Evolutionary conservation across 768 basidiomycete species (phyloP).

Genomic region (Hericium erinaceus): DNA sequence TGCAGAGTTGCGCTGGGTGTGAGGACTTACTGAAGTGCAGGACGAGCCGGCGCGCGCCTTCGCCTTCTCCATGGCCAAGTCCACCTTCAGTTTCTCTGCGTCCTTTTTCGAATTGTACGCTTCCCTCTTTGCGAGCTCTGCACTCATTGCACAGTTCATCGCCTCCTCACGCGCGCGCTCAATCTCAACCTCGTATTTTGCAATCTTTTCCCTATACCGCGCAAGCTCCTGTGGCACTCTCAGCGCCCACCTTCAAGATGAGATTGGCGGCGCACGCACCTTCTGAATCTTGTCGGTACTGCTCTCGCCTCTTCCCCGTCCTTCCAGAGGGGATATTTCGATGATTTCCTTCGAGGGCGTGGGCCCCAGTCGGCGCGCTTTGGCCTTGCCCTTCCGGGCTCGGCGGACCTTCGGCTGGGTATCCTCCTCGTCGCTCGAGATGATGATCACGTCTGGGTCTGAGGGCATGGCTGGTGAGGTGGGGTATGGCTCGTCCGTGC

Average conservation of each 20-base stretch:
- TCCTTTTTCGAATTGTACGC: neutral
- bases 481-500: no score
- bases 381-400: neutral
- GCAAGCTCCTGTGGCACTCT: neutral
- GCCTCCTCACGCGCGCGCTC: neutral
- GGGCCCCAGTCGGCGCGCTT: neutral
- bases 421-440: slow-evolving; percentile 1
- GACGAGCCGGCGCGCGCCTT: neutral
- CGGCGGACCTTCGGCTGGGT: neutral
- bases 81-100: neutral
- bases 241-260: no score
- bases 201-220: neutral
- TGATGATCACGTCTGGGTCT: neutral
- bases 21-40: neutral
- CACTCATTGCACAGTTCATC: neutral
- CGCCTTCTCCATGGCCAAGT: neutral
- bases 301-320: neutral
- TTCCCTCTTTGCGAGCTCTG: neutral
- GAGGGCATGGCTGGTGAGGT: no score
- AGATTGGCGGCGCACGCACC: no score
- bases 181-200: neutral
- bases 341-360: neutral
- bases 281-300: neutral
- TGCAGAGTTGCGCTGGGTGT: neutral
- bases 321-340: neutral